phyloP scores from a whole-genome alignment of 345 rosid genomes.

The Gossypium sturtianum region DNA sequence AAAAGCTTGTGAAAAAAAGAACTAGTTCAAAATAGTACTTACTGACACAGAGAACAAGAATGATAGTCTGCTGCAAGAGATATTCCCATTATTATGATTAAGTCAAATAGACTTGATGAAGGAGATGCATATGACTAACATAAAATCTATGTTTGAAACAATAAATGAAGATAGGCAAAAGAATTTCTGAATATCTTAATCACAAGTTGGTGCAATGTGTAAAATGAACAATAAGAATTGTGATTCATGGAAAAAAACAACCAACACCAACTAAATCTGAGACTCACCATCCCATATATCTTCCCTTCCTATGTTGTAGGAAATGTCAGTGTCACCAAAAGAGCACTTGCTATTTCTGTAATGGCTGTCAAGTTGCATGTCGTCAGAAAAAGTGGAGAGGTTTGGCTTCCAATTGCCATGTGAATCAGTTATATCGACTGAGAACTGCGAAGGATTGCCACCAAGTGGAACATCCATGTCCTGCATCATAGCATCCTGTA shows the following conservation, averaged over 20 bases:
- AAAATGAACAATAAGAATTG: constrained; percentile 10
- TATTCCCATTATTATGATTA: background rate
- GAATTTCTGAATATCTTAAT: constrained; percentile 12
- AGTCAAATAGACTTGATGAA: background rate
- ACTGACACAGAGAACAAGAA: background rate
- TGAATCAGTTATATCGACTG: constrained; percentile 24
- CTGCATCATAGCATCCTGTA: constrained; percentile 51
- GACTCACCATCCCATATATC: constrained; percentile 49
- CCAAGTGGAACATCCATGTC: constrained; percentile 32
- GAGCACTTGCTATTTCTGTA: constrained; percentile 28
- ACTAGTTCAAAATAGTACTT: background rate
- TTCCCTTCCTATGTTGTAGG: constrained; percentile 14
- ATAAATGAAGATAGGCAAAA: background rate
- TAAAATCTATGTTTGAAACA: background rate
- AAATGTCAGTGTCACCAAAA: constrained; percentile 19
- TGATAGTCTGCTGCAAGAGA: background rate
- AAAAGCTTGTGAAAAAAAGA: background rate
- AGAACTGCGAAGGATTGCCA: constrained; percentile 27
- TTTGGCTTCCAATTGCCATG: constrained; percentile 25
- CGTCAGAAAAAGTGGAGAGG: constrained; percentile 20
- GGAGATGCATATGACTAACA: constrained; percentile 11
- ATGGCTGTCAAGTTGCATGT: constrained; percentile 23
- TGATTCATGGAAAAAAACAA: background rate
- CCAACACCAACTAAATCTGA: background rate
- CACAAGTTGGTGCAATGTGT: constrained; percentile 8